A percentile compares a stretch with the other conserved stretches of the same genome.
Conservation (phyloP, 192 early-diverging fungal genomes). For the Geosiphon pyriformis region DNA sequence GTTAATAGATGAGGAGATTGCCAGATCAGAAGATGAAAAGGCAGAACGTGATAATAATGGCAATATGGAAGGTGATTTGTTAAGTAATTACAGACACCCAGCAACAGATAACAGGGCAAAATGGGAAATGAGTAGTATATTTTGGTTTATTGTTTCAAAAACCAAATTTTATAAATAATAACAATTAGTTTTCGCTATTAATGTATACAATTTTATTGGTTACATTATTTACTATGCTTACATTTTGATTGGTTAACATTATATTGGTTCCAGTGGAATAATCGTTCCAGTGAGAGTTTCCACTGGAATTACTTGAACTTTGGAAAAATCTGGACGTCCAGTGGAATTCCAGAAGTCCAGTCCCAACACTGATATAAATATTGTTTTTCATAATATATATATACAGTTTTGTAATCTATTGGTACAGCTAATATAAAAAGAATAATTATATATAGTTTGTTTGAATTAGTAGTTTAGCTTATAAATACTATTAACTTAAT, state of each 20-base stretch:
- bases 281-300: constrained; percentile 6
- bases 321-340: constrained; percentile 10
- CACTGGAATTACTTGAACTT: constrained; percentile 5
- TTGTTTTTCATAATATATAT: no score
- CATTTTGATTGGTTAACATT: constrained; percentile 12
- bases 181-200: background rate
- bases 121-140: background rate
- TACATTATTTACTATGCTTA: background rate
- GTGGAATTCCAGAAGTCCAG: background rate
- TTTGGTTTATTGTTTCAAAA: background rate
- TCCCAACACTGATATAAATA: background rate
- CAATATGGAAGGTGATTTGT: constrained; percentile 6
- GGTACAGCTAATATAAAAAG: no score
- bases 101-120: background rate
- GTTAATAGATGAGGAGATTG: background rate
- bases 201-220: background rate
- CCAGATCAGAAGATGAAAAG: background rate
- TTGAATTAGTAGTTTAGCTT: no score
- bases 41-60: background rate
- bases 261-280: constrained; percentile 11
- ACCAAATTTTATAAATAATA: background rate
- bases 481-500: no score
- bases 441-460: no score
- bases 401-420: no score
- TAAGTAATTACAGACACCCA: constrained; percentile 8